Evolutionary conservation across 176 grass and related monocot species (phyloP).

Genomic region (Triticum dicoccoides): DNA sequence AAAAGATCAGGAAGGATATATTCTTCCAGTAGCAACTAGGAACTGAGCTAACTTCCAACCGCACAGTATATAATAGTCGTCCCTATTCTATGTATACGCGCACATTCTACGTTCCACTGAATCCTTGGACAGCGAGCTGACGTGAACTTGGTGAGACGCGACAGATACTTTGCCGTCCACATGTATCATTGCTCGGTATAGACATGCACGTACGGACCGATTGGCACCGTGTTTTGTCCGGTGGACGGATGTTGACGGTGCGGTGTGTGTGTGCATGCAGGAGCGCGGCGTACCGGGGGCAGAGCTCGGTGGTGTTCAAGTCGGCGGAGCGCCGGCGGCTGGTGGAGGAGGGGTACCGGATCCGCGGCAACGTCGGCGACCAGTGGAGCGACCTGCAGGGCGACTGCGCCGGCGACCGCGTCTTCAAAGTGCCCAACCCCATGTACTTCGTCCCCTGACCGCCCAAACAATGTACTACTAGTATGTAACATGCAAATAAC

Average conservation of each 20-base stretch:
- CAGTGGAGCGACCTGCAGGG: slow-evolving; percentile 92
- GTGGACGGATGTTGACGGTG: no score
- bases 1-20: background rate
- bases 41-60: background rate
- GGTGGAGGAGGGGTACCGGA: slow-evolving; percentile 53
- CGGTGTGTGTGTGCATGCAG: slow-evolving; percentile 31
- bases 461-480: no score
- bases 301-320: slow-evolving; percentile 60
- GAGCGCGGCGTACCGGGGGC: slow-evolving; percentile 23
- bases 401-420: slow-evolving; percentile 54
- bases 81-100: background rate
- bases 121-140: background rate
- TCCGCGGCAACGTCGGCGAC: slow-evolving; percentile 83
- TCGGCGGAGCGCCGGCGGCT: slow-evolving; percentile 50
- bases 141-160: background rate
- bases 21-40: background rate
- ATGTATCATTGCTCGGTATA: no score
- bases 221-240: background rate
- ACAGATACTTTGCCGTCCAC: background rate
- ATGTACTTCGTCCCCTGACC: slow-evolving; percentile 84
- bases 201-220: background rate
- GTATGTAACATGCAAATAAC: no score
- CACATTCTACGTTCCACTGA: background rate
- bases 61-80: background rate
- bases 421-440: slow-evolving; percentile 91